Evolutionary conservation across 1,284 basidiomycete genomes (phyloP), one percentile per base, ranked within the genome.

Genomic region (Puccinia hordei): DNA sequence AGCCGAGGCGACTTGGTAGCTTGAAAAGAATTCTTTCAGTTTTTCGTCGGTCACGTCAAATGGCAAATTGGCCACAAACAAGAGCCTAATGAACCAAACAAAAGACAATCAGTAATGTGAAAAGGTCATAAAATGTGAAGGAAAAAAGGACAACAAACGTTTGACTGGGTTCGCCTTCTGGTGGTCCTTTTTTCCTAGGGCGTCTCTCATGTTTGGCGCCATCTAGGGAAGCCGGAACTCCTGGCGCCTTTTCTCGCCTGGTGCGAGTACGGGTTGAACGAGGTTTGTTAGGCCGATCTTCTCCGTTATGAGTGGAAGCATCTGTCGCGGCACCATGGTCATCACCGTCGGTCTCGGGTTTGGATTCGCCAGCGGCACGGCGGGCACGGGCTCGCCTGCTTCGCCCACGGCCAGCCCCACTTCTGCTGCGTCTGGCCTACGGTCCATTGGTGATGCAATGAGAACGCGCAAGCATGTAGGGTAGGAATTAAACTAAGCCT

Each of bases 51-150:
- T 92, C 82, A 96, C 89, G 85, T 88, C 91, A 90, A 95, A 97
- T 57, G 93, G 92, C 80, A 97, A 92, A 88, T 97, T 97, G 86
- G 94, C 94, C 82, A 97, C 94, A 84, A 97, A 97, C 82, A 97
- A 88, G 86, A 93, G 91, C 82, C 89, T 80, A 63, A 12, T 33
- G 41, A 38, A 17, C 24, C 3, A 49, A 19, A 22, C 35, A 46
- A 66, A 41, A 41, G 19, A 49, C 2, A 19, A 13, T 49, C 46
- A 27, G 13, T 41, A 4, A n/a, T 22, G 13, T 22, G 15, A 33
- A 17, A 10, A 51, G 2, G 24, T 10, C 19, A 33, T 38, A 12
- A 19, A 19, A 57, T 35, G 2, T 63, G 53, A n/a, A 38, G 13
- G 30, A 15, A 2, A 24, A 5, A 13, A 15, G 22, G 15, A 6